phyloP scores from a whole-genome alignment of 1,284 basidiomycete species.

The Cryptococcus deneoformans region DNA sequence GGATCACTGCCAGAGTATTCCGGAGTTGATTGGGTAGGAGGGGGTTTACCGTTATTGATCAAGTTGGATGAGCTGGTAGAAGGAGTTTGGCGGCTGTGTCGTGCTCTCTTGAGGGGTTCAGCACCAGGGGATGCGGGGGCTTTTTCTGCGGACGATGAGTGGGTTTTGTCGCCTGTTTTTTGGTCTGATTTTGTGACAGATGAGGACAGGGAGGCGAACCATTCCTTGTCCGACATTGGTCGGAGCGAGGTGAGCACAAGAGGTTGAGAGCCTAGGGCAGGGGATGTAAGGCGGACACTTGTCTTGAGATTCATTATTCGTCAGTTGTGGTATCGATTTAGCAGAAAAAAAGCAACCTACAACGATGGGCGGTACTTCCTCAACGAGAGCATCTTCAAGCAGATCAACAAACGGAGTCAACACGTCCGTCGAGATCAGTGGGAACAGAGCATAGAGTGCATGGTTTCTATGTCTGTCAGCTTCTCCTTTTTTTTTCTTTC shows the following conservation, averaged over 20 bases:
- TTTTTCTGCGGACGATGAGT: too few species aligned
- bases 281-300: slow-evolving; percentile 41
- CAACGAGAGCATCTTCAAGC: slow-evolving; percentile 47
- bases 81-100: too few species aligned
- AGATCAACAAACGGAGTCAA: slow-evolving; percentile 50
- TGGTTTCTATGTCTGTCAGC: slow-evolving; percentile 31
- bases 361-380: slow-evolving; percentile 46
- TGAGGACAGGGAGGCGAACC: slow-evolving; percentile 40
- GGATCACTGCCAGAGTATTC: too few species aligned
- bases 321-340: neutral
- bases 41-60: too few species aligned
- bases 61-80: too few species aligned
- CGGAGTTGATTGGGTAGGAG: too few species aligned
- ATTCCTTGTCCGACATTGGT: slow-evolving; percentile 44
- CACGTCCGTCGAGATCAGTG: slow-evolving; percentile 47
- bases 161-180: too few species aligned
- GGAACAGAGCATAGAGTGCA: slow-evolving; percentile 44
- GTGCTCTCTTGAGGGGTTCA: too few species aligned
- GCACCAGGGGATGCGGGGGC: too few species aligned
- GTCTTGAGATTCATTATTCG: slow-evolving; percentile 22
- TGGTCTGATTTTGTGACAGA: neutral
- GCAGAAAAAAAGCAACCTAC: slow-evolving; percentile 18
- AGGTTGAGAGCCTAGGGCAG: slow-evolving; percentile 43
- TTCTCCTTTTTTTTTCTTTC: neutral
- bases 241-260: slow-evolving; percentile 42